Evolutionary conservation across 129 eudicot species (phyloP).

Genomic region (Scalesia atractyloides): DNA sequence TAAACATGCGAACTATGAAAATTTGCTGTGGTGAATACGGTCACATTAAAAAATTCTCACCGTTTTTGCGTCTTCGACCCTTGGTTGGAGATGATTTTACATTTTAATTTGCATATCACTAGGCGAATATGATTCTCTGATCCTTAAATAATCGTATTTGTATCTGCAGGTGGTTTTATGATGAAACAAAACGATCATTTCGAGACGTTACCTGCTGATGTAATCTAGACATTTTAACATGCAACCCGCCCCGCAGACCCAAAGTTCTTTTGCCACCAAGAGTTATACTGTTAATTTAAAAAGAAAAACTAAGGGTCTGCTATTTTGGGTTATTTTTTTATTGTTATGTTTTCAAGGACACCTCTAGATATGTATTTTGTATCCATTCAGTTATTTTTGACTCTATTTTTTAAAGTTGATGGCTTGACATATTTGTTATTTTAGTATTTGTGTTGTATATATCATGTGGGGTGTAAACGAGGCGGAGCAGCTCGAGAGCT

Average conservation of each 20-base stretch:
- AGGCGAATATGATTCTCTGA: background rate
- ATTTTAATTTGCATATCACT: background rate
- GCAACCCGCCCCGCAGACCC: conserved; percentile 20
- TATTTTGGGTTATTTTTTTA: conserved; percentile 1
- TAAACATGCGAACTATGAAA: no score
- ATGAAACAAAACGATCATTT: conserved; percentile 72
- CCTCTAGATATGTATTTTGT: background rate
- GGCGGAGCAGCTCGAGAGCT: no score
- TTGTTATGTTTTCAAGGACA: background rate
- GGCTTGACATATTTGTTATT: no score
- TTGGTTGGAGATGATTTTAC: no score
- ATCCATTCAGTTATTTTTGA: background rate
- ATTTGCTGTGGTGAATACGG: no score
- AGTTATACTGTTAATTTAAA: background rate
- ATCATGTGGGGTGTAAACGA: no score
- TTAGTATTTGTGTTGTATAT: no score
- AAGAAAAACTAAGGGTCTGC: background rate
- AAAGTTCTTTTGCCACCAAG: conserved; percentile 22
- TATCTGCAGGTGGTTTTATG: conserved; percentile 84
- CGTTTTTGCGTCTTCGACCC: no score
- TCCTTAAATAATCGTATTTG: background rate
- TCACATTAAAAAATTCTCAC: no score
- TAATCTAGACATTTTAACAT: conserved; percentile 9
- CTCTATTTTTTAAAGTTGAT: no score
- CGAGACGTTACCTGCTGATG: conserved; percentile 70